A percentile compares a stretch with the other conserved stretches of the same genome.
These are phyloP conservation scores for Emiliania huxleyi DNA, from an alignment of 78 protist species.

Conservation along the genomic window DNA sequence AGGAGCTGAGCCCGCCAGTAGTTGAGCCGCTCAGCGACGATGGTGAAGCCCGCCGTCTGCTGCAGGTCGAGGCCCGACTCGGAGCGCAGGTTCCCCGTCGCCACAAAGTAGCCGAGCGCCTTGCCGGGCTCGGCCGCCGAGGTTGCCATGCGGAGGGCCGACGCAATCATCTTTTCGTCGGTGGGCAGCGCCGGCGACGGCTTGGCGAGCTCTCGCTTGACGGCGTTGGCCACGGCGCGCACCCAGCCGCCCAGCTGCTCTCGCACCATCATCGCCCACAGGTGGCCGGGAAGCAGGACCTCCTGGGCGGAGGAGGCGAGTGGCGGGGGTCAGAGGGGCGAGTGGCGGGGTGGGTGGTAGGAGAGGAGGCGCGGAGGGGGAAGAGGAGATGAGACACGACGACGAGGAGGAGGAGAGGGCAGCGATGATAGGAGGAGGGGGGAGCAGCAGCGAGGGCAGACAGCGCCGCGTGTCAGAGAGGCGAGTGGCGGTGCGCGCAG, in stretches of 20 bases:
- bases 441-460: too few species aligned
- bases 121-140: background rate
- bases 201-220: background rate
- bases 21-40: conserved; percentile 96
- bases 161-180: background rate
- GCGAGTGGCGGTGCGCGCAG: too few species aligned
- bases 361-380: too few species aligned
- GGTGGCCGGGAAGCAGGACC: conserved; percentile 81
- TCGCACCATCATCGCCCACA: conserved; percentile 38
- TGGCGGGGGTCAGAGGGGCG: too few species aligned
- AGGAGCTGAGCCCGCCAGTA: too few species aligned
- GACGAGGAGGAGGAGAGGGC: too few species aligned
- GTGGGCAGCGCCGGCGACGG: background rate
- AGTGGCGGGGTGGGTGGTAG: too few species aligned
- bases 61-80: conserved; percentile 84
- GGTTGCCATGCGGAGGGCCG: background rate
- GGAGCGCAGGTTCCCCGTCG: conserved; percentile 86
- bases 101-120: conserved; percentile 57
- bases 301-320: too few species aligned
- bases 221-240: background rate
- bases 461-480: too few species aligned
- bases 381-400: too few species aligned
- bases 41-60: conserved; percentile 85
- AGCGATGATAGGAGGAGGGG: too few species aligned
- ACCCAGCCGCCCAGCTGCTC: conserved; percentile 21